Conservation (phyloP, 495 filamentous ascomycete genomes). For the Lepraria neglecta region DNA sequence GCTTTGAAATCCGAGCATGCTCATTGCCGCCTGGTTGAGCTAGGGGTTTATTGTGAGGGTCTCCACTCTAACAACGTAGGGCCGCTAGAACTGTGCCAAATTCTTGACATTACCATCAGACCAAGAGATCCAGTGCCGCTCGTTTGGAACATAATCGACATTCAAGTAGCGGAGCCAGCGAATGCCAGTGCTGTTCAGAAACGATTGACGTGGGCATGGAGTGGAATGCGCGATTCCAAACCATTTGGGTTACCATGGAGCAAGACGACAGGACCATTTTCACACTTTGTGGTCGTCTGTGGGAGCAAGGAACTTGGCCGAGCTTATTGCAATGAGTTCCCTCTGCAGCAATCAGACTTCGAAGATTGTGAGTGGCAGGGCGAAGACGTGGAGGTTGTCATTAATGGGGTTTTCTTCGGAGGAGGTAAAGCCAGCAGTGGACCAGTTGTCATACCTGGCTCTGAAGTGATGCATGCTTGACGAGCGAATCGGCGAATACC, state of each 20-base stretch:
- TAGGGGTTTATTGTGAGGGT: conserved; percentile 1
- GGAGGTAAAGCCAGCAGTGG: background rate
- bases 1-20: background rate
- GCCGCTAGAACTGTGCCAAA: conserved; percentile 3
- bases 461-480: background rate
- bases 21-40: background rate
- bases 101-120: background rate
- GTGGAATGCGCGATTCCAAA: background rate
- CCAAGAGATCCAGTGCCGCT: background rate
- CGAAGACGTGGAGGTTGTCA: background rate
- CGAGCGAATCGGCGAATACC: conserved; percentile 4
- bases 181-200: background rate
- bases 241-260: background rate
- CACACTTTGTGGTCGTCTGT: background rate
- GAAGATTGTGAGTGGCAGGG: background rate
- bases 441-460: background rate
- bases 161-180: background rate
- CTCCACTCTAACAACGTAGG: background rate
- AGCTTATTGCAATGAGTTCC: conserved; percentile 1
- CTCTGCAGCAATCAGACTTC: conserved; percentile 2
- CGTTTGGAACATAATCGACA: background rate
- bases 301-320: conserved; percentile 6
- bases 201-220: conserved; percentile 6
- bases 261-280: conserved; percentile 11
- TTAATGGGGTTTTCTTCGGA: background rate